Conservation (phyloP, 2,329 filamentous ascomycete species). For the Zymoseptoria passerinii region DNA sequence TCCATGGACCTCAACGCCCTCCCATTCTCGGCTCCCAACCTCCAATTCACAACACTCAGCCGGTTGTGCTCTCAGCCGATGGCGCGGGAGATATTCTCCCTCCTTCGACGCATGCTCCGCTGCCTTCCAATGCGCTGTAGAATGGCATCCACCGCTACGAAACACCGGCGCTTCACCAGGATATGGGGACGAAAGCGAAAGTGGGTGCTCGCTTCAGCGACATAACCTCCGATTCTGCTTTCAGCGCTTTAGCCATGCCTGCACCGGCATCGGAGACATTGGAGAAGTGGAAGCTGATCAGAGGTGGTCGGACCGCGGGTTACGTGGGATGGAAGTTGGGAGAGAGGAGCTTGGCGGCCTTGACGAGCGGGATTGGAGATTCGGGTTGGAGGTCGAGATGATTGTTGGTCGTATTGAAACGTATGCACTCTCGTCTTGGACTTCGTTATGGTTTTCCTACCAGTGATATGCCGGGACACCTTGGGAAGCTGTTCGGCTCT, state of each 20-base stretch:
- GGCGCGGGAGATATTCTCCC: not conserved
- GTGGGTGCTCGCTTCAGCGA: constrained; percentile 6
- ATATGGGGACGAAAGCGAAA: not conserved
- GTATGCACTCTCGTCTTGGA: too few species aligned
- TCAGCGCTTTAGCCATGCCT: constrained; percentile 11
- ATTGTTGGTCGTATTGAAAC: not conserved
- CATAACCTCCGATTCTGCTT: constrained; percentile 9
- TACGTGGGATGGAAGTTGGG: constrained; percentile 5
- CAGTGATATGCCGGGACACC: too few species aligned
- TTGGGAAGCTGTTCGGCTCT: too few species aligned
- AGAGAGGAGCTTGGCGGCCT: constrained; percentile 14
- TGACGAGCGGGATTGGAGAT: constrained; percentile 20
- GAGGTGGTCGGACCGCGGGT: not conserved
- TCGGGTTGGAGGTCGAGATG: not conserved
- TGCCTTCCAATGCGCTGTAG: not conserved
- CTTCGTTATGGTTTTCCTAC: too few species aligned
- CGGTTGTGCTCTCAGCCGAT: not conserved
- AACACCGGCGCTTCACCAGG: not conserved
- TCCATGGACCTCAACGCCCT: not conserved
- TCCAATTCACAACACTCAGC: not conserved
- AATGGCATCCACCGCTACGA: not conserved
- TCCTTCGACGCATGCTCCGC: not conserved
- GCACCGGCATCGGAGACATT: not conserved
- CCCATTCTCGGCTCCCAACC: not conserved
- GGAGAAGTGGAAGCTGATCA: not conserved